Evolutionary conservation across 495 filamentous ascomycete genomes (phyloP).

Genomic region (Rhypophila decipiens): DNA sequence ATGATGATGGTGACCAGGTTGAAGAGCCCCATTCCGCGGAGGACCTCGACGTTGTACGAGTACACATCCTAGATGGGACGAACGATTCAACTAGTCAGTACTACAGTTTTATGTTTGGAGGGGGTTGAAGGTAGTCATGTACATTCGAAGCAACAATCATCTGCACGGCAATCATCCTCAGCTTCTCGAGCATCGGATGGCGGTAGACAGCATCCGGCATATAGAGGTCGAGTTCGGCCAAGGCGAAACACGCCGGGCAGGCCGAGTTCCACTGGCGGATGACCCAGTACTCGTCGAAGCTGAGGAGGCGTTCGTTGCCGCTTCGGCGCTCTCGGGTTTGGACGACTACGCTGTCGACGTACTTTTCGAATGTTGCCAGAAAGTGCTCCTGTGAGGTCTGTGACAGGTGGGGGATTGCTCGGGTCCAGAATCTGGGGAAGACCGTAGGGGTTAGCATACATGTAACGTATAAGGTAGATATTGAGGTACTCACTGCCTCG

Average conservation of each 20-base stretch:
- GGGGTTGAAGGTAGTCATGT: neutral
- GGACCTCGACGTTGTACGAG: conserved; percentile 10
- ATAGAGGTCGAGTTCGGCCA: neutral
- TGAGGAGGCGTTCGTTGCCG: neutral
- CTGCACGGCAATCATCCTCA: conserved; percentile 1
- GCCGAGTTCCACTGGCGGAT: neutral
- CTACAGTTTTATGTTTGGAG: neutral
- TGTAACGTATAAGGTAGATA: neutral
- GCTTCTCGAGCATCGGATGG: neutral
- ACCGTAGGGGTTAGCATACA: no score
- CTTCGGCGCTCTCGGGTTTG: neutral
- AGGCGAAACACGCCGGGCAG: neutral
- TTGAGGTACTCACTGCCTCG: conserved; percentile 2
- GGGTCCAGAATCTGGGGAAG: neutral
- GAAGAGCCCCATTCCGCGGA: conserved; percentile 5
- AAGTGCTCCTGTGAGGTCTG: conserved; percentile 3
- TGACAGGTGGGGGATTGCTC: neutral
- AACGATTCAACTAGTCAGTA: neutral
- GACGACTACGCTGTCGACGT: neutral
- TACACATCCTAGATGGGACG: conserved; percentile 5
- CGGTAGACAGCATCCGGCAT: conserved; percentile 4
- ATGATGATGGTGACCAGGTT: conserved; percentile 5
- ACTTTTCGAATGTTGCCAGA: conserved; percentile 1
- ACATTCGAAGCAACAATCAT: neutral
- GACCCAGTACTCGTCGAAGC: conserved; percentile 2